These are phyloP conservation scores for Scutellaria galericulata DNA, from an alignment of 257 asterid species.

Conservation along the genomic window DNA sequence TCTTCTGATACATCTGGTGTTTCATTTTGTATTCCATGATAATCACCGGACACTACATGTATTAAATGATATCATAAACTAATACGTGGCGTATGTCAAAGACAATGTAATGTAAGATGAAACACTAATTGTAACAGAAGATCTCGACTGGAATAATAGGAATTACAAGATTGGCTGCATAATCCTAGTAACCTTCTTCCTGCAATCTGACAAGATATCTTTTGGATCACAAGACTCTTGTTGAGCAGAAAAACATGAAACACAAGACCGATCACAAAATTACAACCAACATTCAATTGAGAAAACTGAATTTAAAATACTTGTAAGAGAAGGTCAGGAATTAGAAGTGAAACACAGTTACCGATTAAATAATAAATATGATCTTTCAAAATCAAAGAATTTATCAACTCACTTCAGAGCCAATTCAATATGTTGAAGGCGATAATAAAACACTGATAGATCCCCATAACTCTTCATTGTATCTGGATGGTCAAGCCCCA, in stretches of 20 bases:
- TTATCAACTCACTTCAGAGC: slow-evolving; percentile 83
- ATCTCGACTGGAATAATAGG: no score
- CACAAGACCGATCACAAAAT: slow-evolving; percentile 4
- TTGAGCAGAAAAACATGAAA: neutral
- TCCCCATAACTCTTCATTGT: slow-evolving; percentile 99
- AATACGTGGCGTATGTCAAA: no score
- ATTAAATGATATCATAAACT: no score
- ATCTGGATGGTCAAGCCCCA: slow-evolving; percentile 99
- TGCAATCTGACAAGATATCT: neutral
- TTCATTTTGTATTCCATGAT: no score
- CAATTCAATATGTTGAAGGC: slow-evolving; percentile 97
- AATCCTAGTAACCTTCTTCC: neutral
- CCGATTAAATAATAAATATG: slow-evolving; percentile 8
- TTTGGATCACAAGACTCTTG: neutral
- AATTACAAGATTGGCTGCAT: neutral
- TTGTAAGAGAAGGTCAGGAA: slow-evolving; percentile 12
- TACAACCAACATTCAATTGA: neutral
- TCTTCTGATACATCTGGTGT: no score
- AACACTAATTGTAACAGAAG: no score
- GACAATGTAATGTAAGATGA: no score
- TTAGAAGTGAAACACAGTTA: slow-evolving; percentile 21
- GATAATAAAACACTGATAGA: slow-evolving; percentile 95
- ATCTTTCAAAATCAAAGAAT: slow-evolving; percentile 32
- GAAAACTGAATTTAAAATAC: slow-evolving; percentile 19
- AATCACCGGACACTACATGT: no score